phyloP scores from a whole-genome alignment of 768 basidiomycete species.

The Myochromella boudieri region DNA sequence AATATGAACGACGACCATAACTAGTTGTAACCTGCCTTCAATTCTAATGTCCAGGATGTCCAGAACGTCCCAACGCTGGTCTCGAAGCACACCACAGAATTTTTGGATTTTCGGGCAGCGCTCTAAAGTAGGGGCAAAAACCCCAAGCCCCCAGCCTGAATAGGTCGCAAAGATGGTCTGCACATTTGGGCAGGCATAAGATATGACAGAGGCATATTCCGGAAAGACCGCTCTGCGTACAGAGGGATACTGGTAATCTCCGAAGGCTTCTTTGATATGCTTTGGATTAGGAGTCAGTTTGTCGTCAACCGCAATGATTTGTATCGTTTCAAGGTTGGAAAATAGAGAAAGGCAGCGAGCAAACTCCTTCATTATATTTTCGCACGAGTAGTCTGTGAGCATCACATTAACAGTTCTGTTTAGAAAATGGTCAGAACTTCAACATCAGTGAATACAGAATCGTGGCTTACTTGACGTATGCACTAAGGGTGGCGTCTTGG shows the following conservation, averaged over 20 bases:
- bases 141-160: too few relatives aligned
- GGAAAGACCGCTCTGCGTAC: not conserved
- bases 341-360: conserved; percentile 21
- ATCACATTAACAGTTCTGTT: conserved; percentile 20
- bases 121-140: too few relatives aligned
- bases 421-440: not conserved
- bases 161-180: too few relatives aligned
- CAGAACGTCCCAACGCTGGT: too few relatives aligned
- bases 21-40: too few relatives aligned
- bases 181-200: not conserved
- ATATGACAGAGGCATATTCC: not conserved
- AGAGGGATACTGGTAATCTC: not conserved
- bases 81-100: too few relatives aligned
- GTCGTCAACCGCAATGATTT: conserved; percentile 1
- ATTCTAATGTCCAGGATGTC: too few relatives aligned
- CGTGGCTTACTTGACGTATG: conserved; percentile 17
- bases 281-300: not conserved
- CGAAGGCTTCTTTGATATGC: not conserved
- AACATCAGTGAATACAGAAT: not conserved
- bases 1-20: too few relatives aligned
- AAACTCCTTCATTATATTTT: conserved; percentile 21
- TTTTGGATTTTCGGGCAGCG: too few relatives aligned
- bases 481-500: conserved; percentile 18
- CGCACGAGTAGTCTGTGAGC: conserved; percentile 14
- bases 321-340: conserved; percentile 24